Base-by-base conservation (phyloP, 192 early-diverging fungal genomes). In the Umbelopsis ramanniana region DNA sequence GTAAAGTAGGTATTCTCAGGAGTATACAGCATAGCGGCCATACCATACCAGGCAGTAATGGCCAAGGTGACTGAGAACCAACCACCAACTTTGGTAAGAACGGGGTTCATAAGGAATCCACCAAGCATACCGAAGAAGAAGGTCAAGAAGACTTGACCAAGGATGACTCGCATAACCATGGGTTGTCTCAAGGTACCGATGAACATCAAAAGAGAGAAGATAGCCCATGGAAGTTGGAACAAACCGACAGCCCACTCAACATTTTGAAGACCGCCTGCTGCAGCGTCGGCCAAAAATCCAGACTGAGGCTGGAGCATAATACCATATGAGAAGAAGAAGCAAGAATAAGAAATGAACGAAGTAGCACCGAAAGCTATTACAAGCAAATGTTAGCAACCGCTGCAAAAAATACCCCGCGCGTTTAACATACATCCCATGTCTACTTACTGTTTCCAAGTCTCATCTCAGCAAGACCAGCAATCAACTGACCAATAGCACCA, bases 21-120 rank as follows among this genome's bases (percentile, higher is more conserved):
- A 9, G 48, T 60, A 43, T 37, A 76, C 6, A 76, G 17, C 10
- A 77, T 60, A 26, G 76, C 71, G 70, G 35, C 22, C 19, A 46
- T 66, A 8, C 72, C 37, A 37, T 77, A 77, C 67, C 68, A 77
- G 14, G 76, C 76, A 26, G 76, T 77, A 26, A 69, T 3, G 29
- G 53, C 21, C n/a, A 77, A 54, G n/a, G 66, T 69, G 38, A 77
- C 53, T 15, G 67, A 70, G 54, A 77, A 60, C 76, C 76, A 77
- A 21, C 76, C 76, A 23, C 67, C 53, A 66, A 48, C 55, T 17
- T 52, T 52, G 12, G 60, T 57, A 1, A 63, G 11, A 0, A 37
- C 23, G 21, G 15, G 19, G 52, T 67, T 66, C 6, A 54, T 46
- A 15, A 40, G 48, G 22, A 67, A 57, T 21, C 47, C 68, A 35